Base-by-base conservation (phyloP, 805 yeast genomes). In the Suhomyces pyralidae region DNA sequence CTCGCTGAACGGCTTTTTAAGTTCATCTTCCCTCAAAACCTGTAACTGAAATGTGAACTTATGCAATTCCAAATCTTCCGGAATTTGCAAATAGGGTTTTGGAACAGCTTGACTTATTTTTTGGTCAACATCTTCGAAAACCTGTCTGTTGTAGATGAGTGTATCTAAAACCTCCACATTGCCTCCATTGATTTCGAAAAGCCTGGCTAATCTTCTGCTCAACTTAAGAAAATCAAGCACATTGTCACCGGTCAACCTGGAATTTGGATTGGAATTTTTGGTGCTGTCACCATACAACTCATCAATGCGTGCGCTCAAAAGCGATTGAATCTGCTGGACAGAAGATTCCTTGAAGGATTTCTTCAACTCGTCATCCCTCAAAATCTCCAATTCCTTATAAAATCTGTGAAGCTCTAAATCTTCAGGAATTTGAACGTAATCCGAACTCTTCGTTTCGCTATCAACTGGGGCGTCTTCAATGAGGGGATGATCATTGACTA, bases 111-210 rank as follows among this genome's bases (percentile, higher is more conserved):
- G 9, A 8, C 10, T 20, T 10, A 46, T 46, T 19, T 25, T 43
- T 28, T 34, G 3, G 7, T 38, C 24, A 7, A 19, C 42, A 7
- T 14, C 7, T 42, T 42, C 45, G 24, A 42, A 42, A 24, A 24
- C 30, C 28, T 6, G 26, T 22, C 30, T 42, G 54, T 79, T 81
- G 48, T 80, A 77, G 19, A 82, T 60, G 40, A 85, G 61, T 1
- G 85, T 71, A 59, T 85, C 90, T 59, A 85, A 74, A 9, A 81
- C 74, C 49, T 78, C 80, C 1, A 84, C 71, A 58, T 82, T 80
- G 1, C 84, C 86, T 15, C 86, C 85, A 59, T 85, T 85, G 36
- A 81, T 59, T 19, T 67, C 65, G 63, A 32, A 84, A 70, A 52
- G 73, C 61, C 56, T n/a, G 25, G 51, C 48, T 46, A 65, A 56